A percentile compares a stretch with the other conserved stretches of the same genome.
Evolutionary conservation across 495 filamentous ascomycete species (phyloP).

Genomic region (Glonium stellatum): DNA sequence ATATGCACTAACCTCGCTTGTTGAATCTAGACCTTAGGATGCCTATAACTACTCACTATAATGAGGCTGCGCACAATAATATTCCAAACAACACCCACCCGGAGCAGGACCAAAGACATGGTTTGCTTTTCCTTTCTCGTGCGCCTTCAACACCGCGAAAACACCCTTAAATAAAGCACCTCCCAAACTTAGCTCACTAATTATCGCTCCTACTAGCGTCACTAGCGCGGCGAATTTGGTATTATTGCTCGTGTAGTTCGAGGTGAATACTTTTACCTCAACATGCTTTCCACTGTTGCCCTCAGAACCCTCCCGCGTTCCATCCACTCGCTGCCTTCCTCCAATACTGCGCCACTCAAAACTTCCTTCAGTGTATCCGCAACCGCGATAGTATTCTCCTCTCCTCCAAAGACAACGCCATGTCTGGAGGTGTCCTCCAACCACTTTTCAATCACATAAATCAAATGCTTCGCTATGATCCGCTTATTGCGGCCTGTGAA

Average conservation of each 20-base stretch:
- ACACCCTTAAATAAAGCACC: too few relatives aligned
- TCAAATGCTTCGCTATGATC: conserved; percentile 55
- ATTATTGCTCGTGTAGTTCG: neutral
- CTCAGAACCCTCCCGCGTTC: conserved; percentile 19
- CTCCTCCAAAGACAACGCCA: conserved; percentile 36
- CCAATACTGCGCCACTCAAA: conserved; percentile 14
- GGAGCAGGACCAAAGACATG: too few relatives aligned
- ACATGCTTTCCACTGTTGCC: conserved; percentile 14
- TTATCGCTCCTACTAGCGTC: too few relatives aligned
- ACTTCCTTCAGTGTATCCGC: conserved; percentile 26
- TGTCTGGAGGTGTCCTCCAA: conserved; percentile 52
- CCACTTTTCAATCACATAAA: conserved; percentile 58
- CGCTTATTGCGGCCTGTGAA: conserved; percentile 61
- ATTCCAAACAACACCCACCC: too few relatives aligned
- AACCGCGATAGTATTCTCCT: conserved; percentile 32
- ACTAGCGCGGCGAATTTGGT: too few relatives aligned
- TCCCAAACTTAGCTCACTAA: too few relatives aligned
- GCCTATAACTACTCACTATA: too few relatives aligned
- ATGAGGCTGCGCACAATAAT: too few relatives aligned
- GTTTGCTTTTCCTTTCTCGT: too few relatives aligned
- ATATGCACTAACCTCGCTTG: too few relatives aligned
- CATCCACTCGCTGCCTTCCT: conserved; percentile 12
- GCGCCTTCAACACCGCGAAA: too few relatives aligned
- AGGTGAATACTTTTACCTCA: conserved; percentile 6
- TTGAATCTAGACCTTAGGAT: too few relatives aligned